Base-by-base conservation (phyloP, 345 rosid genomes). In the Noccaea caerulescens region DNA sequence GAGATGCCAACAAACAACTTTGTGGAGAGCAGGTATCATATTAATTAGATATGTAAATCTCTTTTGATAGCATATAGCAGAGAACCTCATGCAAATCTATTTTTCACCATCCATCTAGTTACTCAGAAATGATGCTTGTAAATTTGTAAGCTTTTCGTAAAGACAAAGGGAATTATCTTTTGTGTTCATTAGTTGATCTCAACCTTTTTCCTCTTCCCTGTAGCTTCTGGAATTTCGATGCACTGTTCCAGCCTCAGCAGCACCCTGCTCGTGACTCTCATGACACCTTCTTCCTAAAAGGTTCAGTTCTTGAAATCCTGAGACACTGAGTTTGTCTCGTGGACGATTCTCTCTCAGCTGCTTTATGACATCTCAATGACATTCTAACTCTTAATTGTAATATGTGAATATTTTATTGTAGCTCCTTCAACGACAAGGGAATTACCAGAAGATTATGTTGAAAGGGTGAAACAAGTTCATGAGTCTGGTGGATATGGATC, bases 231-330 rank as follows among this genome's bases (percentile, higher is more conserved):
- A 91, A 93, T 81, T 93, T 94, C 30, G 99, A 94, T 84, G 96
- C 89, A 50, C 72, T 94, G 49, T 91, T 91, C 85, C 99, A 91
- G 81, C 96, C 97, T 37, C 99, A 94, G 74, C 97, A 94, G 66
- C 99, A 94, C 77, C 99, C 99, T 72, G 99, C 99, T 58, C 97
- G 96, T 72, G 99, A 94, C 79, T 85, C 99, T 50, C 99, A 94
- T 63, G 97, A 91, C 76, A 94, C 96, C 51, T 91, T 94, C 85
- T 94, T 91, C 79, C 69, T 89, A 55, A 71, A 85, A 82, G 93
- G 98, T 92, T 69, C 41, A 74, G 13, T 56, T 43, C 25, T 49
- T 71, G 60, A 42, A 42, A 63, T 65, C 55, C 54, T n/a, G 50
- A 52, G 58, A 71, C 63, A 37, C 41, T 30, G 11, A 7, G 18